Evolutionary conservation across 495 filamentous ascomycete species (phyloP).

Genomic region (Annulohypoxylon nitens): DNA sequence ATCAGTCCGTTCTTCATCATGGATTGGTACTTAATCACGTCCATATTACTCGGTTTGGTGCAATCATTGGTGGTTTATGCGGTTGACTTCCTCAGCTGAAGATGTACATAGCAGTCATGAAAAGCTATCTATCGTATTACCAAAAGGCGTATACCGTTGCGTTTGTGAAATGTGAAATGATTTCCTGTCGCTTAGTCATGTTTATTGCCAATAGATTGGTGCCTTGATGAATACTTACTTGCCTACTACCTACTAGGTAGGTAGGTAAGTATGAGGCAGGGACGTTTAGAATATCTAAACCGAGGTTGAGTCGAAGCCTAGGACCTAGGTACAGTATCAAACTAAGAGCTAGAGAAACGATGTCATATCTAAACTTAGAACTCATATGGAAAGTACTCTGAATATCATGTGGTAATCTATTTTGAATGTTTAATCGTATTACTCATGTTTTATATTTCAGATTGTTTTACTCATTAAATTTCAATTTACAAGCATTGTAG

Average conservation of each 20-base stretch:
- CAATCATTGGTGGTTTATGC: background rate
- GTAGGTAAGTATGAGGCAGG: no score
- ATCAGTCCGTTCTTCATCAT: background rate
- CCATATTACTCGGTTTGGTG: background rate
- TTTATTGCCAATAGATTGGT: no score
- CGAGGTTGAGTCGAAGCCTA: slow-evolving; percentile 1
- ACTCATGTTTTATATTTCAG: background rate
- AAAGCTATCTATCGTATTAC: background rate
- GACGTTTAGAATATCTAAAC: background rate
- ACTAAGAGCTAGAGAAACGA: background rate
- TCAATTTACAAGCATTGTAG: background rate
- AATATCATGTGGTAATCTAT: background rate
- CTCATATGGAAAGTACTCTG: slow-evolving; percentile 26
- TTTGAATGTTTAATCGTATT: background rate
- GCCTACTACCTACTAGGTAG: no score
- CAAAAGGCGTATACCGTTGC: background rate
- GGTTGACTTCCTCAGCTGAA: background rate
- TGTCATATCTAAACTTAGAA: slow-evolving; percentile 20
- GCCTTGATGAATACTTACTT: no score
- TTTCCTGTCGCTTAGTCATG: no score
- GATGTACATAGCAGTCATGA: slow-evolving; percentile 12
- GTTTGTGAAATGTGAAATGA: background rate
- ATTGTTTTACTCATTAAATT: slow-evolving; percentile 2
- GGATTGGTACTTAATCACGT: background rate
- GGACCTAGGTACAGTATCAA: background rate